These are phyloP conservation scores for Xylariales sp. DNA, from an alignment of 2,329 filamentous ascomycete species.

Conservation along the genomic window DNA sequence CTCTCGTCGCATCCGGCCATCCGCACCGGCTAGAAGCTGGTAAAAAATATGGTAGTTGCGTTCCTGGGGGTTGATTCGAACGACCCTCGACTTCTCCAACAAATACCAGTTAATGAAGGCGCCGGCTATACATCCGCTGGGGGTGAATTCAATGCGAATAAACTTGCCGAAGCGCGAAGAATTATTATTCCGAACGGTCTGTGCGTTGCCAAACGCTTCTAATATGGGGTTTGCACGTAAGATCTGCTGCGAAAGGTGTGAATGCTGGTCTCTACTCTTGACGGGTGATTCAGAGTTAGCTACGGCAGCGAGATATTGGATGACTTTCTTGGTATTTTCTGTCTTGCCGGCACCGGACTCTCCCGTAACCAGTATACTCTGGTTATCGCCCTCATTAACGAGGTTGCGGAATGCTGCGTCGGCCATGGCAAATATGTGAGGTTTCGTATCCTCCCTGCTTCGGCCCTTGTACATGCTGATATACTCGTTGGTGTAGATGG, in stretches of 20 bases:
- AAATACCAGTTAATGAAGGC: slow-evolving; percentile 99
- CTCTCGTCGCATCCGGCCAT: slow-evolving; percentile 76
- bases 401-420: slow-evolving; percentile 96
- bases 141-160: slow-evolving; percentile 94
- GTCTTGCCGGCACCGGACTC: slow-evolving; percentile 99
- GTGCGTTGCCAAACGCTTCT: slow-evolving; percentile 97
- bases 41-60: slow-evolving; percentile 99
- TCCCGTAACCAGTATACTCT: slow-evolving; percentile 97
- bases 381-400: slow-evolving; percentile 93
- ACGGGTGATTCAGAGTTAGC: slow-evolving; percentile 82
- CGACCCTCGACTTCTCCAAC: slow-evolving; percentile 96
- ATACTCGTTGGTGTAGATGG: slow-evolving; percentile 97
- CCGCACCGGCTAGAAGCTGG: slow-evolving; percentile 88
- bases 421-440: slow-evolving; percentile 97
- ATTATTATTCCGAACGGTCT: slow-evolving; percentile 98
- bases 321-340: slow-evolving; percentile 99
- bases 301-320: slow-evolving; percentile 96
- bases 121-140: slow-evolving; percentile 88
- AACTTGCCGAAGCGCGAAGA: slow-evolving; percentile 99
- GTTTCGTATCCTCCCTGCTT: slow-evolving; percentile 91
- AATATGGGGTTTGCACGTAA: slow-evolving; percentile 95
- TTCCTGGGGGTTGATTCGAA: slow-evolving; percentile 86
- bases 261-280: slow-evolving; percentile 72
- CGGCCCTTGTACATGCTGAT: slow-evolving; percentile 98
- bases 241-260: slow-evolving; percentile 95